Evolutionary conservation across 768 basidiomycete genomes (phyloP).

Genomic region (Gyrodon lividus): DNA sequence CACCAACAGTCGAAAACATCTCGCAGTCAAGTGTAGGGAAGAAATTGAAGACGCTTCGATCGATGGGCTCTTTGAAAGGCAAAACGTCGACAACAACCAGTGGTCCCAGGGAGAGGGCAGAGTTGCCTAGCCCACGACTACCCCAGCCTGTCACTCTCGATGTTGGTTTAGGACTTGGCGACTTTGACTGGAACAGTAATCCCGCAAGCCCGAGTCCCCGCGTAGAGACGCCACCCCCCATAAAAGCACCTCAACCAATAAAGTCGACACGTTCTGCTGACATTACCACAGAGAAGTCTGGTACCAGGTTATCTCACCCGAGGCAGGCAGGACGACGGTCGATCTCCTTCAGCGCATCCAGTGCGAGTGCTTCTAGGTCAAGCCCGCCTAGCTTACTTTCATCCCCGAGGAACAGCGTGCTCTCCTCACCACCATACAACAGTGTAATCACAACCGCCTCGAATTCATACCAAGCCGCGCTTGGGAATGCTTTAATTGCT

Average conservation of each 20-base stretch:
- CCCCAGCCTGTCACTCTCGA: conserved; percentile 57
- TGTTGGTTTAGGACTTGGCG: conserved; percentile 53
- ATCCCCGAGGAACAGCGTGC: conserved; percentile 50
- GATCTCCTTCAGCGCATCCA: conserved; percentile 55
- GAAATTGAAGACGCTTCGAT: conserved; percentile 71
- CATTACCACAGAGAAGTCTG: conserved; percentile 35
- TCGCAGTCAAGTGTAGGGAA: conserved; percentile 38
- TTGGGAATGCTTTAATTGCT: conserved; percentile 89
- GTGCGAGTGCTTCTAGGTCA: conserved; percentile 28
- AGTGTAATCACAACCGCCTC: conserved; percentile 26
- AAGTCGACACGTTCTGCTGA: conserved; percentile 25
- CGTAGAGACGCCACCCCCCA: conserved; percentile 19
- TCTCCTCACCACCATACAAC: conserved; percentile 27
- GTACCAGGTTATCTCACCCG: conserved; percentile 34
- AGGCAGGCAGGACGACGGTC: conserved; percentile 65
- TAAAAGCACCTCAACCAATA: conserved; percentile 16
- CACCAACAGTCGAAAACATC: conserved; percentile 39
- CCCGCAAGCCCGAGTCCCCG: conserved; percentile 14
- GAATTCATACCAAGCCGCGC: conserved; percentile 51
- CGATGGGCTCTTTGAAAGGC: conserved; percentile 78
- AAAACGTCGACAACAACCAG: conserved; percentile 37
- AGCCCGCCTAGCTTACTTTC: conserved; percentile 52
- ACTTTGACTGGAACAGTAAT: conserved; percentile 49
- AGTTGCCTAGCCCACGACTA: conserved; percentile 48
- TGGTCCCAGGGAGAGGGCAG: conserved; percentile 33